phyloP scores from a whole-genome alignment of 2,329 filamentous ascomycete genomes.

The Stachybotrys elegans region DNA sequence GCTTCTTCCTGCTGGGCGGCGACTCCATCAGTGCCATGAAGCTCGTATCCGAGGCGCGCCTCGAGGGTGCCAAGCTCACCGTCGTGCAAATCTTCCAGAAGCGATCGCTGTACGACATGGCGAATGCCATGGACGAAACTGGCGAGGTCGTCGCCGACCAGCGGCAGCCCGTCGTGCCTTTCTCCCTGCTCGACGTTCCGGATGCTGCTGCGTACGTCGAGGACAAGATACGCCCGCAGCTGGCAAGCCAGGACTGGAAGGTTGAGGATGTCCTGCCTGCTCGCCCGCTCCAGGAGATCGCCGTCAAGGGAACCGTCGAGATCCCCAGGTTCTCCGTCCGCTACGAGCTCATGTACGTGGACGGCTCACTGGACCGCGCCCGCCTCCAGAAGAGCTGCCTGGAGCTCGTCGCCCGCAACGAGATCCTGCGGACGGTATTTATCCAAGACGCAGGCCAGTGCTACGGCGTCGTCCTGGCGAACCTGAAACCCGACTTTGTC shows the following conservation, averaged over 20 bases:
- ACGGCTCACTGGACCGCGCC: slow-evolving; percentile 40
- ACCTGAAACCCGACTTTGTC: slow-evolving; percentile 45
- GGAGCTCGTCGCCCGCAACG: slow-evolving; percentile 53
- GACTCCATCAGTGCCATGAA: slow-evolving; percentile 59
- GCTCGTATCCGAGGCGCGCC: slow-evolving; percentile 49
- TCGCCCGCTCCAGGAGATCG: slow-evolving; percentile 54
- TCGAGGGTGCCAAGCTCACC: slow-evolving; percentile 41
- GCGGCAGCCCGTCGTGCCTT: slow-evolving; percentile 34
- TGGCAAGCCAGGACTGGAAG: slow-evolving; percentile 45
- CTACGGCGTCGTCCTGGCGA: slow-evolving; percentile 53
- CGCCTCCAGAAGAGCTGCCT: slow-evolving; percentile 45
- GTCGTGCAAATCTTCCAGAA: slow-evolving; percentile 52
- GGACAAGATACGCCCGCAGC: slow-evolving; percentile 42
- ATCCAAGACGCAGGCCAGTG: slow-evolving; percentile 44
- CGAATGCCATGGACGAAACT: slow-evolving; percentile 38
- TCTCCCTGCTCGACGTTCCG: slow-evolving; percentile 39
- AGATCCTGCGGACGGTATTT: slow-evolving; percentile 63
- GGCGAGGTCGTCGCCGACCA: slow-evolving; percentile 9
- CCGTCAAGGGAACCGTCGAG: slow-evolving; percentile 52
- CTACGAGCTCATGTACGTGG: slow-evolving; percentile 61
- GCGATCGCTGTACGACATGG: slow-evolving; percentile 46
- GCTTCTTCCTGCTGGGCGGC: slow-evolving; percentile 56
- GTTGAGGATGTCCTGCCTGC: slow-evolving; percentile 54
- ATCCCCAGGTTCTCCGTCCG: slow-evolving; percentile 56
- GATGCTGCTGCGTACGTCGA: slow-evolving; percentile 39